These are phyloP conservation scores for Aspergillus luchuensis DNA, from an alignment of 2,329 filamentous ascomycete genomes.

Conservation along the genomic window DNA sequence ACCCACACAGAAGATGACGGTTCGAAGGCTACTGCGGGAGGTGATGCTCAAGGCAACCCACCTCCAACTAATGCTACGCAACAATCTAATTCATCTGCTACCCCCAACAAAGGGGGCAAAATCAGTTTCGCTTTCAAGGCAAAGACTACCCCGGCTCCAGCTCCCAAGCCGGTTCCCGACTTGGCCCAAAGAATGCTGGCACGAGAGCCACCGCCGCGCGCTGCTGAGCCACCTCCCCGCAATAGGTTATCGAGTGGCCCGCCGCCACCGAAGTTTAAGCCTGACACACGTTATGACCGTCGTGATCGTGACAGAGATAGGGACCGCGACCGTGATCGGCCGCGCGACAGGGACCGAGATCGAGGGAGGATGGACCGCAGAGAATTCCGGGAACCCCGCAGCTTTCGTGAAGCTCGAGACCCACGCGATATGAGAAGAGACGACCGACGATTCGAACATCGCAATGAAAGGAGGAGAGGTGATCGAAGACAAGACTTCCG, in stretches of 20 bases:
- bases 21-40: constrained; percentile 48
- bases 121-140: constrained; percentile 94
- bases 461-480: constrained; percentile 42
- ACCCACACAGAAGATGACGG: constrained; percentile 65
- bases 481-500: constrained; percentile 35
- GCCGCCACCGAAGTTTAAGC: constrained; percentile 42
- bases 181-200: constrained; percentile 50
- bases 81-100: constrained; percentile 57
- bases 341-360: constrained; percentile 34
- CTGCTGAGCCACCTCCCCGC: constrained; percentile 35
- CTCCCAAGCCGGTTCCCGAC: constrained; percentile 54
- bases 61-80: constrained; percentile 54
- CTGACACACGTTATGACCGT: constrained; percentile 46
- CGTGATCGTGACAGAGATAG: constrained; percentile 44
- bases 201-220: constrained; percentile 42
- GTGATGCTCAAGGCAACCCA: constrained; percentile 51
- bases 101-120: constrained; percentile 62
- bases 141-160: constrained; percentile 62
- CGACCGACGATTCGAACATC: constrained; percentile 45
- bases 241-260: constrained; percentile 42
- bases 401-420: constrained; percentile 33
- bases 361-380: constrained; percentile 38
- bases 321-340: constrained; percentile 41
- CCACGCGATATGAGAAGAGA: constrained; percentile 38
- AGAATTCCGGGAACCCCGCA: constrained; percentile 34